Evolutionary conservation across 768 basidiomycete genomes (phyloP).

Genomic region (Tulasnella sp.): DNA sequence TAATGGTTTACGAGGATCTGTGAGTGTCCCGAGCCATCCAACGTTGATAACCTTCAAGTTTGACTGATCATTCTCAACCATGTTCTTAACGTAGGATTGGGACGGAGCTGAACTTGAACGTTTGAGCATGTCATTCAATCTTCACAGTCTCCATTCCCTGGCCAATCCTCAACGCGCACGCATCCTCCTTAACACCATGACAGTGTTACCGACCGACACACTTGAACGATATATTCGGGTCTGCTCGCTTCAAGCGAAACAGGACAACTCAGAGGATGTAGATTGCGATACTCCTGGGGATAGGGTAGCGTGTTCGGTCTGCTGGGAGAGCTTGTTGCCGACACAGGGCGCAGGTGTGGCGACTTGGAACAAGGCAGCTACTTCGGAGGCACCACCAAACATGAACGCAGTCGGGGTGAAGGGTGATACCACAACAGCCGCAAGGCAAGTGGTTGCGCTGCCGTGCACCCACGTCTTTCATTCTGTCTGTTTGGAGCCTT

Average conservation of each 20-base stretch:
- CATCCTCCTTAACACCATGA: not conserved
- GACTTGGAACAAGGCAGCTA: not conserved
- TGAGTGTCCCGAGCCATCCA: too few relatives aligned
- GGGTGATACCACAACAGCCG: too few relatives aligned
- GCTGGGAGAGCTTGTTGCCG: not conserved
- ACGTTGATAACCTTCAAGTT: too few relatives aligned
- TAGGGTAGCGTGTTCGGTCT: not conserved
- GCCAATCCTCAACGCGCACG: not conserved
- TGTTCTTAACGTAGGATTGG: too few relatives aligned
- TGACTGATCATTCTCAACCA: too few relatives aligned
- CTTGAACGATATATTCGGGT: not conserved
- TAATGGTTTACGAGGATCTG: too few relatives aligned
- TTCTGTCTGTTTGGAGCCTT: not conserved
- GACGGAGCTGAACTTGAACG: too few relatives aligned
- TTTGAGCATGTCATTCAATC: too few relatives aligned
- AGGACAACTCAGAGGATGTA: not conserved
- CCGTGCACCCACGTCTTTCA: slow-evolving; percentile 6
- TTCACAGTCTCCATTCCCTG: too few relatives aligned
- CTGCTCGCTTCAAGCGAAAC: not conserved
- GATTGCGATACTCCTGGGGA: not conserved
- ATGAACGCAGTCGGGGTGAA: too few relatives aligned
- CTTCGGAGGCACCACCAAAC: too few relatives aligned
- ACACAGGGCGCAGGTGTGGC: not conserved
- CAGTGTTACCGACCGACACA: not conserved
- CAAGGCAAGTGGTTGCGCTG: not conserved